A percentile compares a stretch with the other conserved stretches of the same genome.
Evolutionary conservation across 805 yeast species (phyloP).

Genomic region (Starmerella apis): DNA sequence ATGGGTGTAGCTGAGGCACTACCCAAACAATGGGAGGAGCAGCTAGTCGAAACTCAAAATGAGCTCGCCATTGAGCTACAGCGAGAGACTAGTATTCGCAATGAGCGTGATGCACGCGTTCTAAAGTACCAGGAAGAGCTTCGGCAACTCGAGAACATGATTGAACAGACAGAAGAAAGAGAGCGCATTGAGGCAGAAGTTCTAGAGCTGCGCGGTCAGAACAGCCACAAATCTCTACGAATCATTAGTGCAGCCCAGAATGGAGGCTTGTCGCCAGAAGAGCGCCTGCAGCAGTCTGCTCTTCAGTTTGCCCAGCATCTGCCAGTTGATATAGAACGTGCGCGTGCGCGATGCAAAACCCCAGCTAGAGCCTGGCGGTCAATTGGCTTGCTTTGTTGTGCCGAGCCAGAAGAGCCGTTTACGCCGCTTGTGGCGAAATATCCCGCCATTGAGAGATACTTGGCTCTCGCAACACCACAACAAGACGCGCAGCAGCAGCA

Average conservation of each 20-base stretch:
- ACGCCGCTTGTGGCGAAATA: not conserved
- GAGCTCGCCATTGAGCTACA: constrained; percentile 4
- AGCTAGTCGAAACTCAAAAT: not conserved
- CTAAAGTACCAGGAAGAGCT: constrained; percentile 2
- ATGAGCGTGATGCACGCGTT: constrained; percentile 1
- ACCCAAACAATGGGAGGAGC: not conserved
- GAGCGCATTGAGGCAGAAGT: constrained; percentile 3
- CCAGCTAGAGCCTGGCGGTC: constrained; percentile 5
- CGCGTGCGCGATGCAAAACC: constrained; percentile 4
- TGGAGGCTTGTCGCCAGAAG: not conserved
- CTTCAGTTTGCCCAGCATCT: constrained; percentile 4
- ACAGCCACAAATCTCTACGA: not conserved
- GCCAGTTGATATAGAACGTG: not conserved
- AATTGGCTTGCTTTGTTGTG: not conserved
- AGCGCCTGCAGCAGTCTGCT: not conserved
- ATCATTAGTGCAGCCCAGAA: not conserved
- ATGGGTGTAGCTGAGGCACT: constrained; percentile 3
- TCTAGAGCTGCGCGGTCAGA: not conserved
- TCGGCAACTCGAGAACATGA: not conserved
- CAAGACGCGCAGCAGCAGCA: not conserved
- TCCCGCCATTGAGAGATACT: not conserved
- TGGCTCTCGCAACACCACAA: not conserved
- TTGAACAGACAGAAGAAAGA: constrained; percentile 4
- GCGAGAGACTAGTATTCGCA: not conserved
- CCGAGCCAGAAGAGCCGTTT: not conserved